phyloP scores from a whole-genome alignment of 805 yeast genomes.

The Candida boleticola region DNA sequence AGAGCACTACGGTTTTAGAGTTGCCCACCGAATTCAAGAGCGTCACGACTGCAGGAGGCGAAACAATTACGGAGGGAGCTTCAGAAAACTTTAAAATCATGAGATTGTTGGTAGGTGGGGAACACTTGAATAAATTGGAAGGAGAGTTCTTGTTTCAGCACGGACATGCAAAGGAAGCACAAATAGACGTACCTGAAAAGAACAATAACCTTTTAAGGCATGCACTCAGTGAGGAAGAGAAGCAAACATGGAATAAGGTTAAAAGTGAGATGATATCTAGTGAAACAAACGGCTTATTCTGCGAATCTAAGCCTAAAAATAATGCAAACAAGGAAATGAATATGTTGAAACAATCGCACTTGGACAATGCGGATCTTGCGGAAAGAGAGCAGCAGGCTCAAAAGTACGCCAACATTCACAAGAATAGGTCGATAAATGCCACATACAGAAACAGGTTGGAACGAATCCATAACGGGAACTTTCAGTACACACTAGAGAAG shows the following conservation, averaged over 20 bases:
- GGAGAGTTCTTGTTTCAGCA: slow-evolving; percentile 9
- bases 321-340: neutral
- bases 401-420: slow-evolving; percentile 3
- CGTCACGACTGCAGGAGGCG: neutral
- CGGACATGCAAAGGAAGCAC: neutral
- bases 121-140: slow-evolving; percentile 10
- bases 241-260: slow-evolving; percentile 9
- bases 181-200: too few species aligned
- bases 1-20: slow-evolving; percentile 9
- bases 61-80: neutral
- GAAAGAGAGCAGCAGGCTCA: neutral
- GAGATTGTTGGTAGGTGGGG: slow-evolving; percentile 10
- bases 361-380: neutral
- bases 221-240: slow-evolving; percentile 7
- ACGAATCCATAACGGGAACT: slow-evolving; percentile 1
- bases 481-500: neutral
- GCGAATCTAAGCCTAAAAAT: neutral
- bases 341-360: neutral
- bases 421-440: neutral
- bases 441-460: slow-evolving; percentile 3
- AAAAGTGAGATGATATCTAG: slow-evolving; percentile 7
- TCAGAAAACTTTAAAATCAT: slow-evolving; percentile 19
- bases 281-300: neutral
- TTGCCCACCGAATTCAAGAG: slow-evolving; percentile 12
- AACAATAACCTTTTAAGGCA: slow-evolving; percentile 10